Evolutionary conservation across 192 early-diverging fungal species (phyloP).

Genomic region (Mycoemilia scoparia): DNA sequence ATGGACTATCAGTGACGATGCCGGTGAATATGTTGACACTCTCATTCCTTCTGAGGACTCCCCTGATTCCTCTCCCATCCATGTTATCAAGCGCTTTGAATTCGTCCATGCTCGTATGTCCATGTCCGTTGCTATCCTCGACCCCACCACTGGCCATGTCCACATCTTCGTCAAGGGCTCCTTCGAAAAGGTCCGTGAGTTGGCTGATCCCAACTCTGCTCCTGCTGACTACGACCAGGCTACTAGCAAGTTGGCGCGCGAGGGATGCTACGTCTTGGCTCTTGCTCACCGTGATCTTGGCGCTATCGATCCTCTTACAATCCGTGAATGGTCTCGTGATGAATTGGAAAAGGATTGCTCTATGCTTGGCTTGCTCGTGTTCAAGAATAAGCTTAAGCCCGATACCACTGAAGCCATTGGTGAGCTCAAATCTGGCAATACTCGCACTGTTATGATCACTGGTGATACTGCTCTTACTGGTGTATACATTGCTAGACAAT

Average conservation of each 20-base stretch:
- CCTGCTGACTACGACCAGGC: slow-evolving; percentile 24
- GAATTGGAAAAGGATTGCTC: slow-evolving; percentile 23
- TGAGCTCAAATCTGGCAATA: slow-evolving; percentile 30
- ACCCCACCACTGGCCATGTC: slow-evolving; percentile 17
- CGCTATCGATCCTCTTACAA: slow-evolving; percentile 1
- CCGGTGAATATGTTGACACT: slow-evolving; percentile 24
- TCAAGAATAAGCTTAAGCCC: slow-evolving; percentile 38
- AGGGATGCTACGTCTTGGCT: slow-evolving; percentile 41
- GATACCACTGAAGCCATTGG: slow-evolving; percentile 32
- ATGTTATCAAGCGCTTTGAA: slow-evolving; percentile 38
- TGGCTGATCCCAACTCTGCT: slow-evolving; percentile 7
- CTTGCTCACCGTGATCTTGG: slow-evolving; percentile 22
- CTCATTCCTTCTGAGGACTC: slow-evolving; percentile 7
- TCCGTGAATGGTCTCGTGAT: slow-evolving; percentile 15
- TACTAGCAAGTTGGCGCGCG: slow-evolving; percentile 19
- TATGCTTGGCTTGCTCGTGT: slow-evolving; percentile 33
- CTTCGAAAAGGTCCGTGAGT: slow-evolving; percentile 34
- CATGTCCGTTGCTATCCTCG: slow-evolving; percentile 38
- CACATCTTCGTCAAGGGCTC: slow-evolving; percentile 49
- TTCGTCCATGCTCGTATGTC: slow-evolving; percentile 47
- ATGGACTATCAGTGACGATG: slow-evolving; percentile 4
- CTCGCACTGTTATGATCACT: slow-evolving; percentile 45
- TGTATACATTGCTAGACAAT: slow-evolving; percentile 29
- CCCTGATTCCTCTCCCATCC: slow-evolving; percentile 1
- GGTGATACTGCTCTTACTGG: slow-evolving; percentile 43